phyloP scores from a whole-genome alignment of 1,284 basidiomycete genomes.

The Polyporus tsugae region DNA sequence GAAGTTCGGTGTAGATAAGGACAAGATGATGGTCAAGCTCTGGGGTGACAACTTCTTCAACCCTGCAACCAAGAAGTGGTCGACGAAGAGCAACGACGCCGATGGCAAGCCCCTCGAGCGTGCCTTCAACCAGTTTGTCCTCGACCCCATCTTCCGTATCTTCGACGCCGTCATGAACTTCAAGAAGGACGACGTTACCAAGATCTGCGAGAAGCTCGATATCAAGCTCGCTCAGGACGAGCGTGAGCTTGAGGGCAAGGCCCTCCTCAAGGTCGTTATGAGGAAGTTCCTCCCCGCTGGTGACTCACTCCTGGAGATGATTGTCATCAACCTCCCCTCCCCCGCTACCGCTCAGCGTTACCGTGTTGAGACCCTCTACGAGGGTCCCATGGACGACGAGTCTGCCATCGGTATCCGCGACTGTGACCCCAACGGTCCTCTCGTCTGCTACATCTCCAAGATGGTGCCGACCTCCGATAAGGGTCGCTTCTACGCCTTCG shows the following conservation, averaged over 20 bases:
- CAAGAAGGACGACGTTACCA: constrained; percentile 91
- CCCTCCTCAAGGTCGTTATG: constrained; percentile 98
- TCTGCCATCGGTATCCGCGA: constrained; percentile 99
- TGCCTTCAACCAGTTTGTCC: constrained; percentile 96
- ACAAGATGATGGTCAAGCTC: constrained; percentile 97
- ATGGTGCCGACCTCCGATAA: constrained; percentile 99
- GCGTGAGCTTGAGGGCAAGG: constrained; percentile 96
- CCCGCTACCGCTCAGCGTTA: constrained; percentile 97
- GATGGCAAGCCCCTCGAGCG: constrained; percentile 93
- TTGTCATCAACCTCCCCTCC: constrained; percentile 98
- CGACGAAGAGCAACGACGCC: constrained; percentile 78
- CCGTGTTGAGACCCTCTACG: constrained; percentile 99
- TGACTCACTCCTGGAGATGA: constrained; percentile 99
- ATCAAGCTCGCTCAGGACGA: constrained; percentile 92
- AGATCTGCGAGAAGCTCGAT: constrained; percentile 97
- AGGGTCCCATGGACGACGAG: constrained; percentile 99
- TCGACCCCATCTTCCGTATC: constrained; percentile 99
- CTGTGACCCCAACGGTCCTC: constrained; percentile 96
- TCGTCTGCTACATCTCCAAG: constrained; percentile 99
- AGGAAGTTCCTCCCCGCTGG: constrained; percentile 99
- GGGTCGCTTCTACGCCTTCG: constrained; percentile 99
- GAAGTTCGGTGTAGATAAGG: constrained; percentile 99
- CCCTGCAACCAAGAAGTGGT: constrained; percentile 97
- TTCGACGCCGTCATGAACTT: constrained; percentile 99
- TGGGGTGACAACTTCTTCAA: constrained; percentile 99